A percentile compares a stretch with the other conserved stretches of the same genome.
Evolutionary conservation across 805 yeast species (phyloP).

Genomic region (Lipomyces oligophaga): DNA sequence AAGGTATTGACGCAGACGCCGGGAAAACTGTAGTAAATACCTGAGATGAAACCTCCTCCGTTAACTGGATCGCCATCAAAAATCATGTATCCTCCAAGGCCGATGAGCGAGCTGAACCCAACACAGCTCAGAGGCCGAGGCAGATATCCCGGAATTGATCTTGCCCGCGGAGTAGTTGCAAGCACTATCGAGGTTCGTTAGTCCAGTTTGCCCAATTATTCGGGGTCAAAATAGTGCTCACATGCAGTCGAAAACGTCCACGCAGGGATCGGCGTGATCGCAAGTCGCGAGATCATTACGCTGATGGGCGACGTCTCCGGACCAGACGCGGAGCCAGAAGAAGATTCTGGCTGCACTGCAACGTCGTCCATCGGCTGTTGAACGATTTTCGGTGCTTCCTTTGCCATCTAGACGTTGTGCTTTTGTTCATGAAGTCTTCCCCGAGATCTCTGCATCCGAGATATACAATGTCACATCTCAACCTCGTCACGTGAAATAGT

Average conservation of each 20-base stretch:
- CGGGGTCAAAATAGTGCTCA: slow-evolving; percentile 1
- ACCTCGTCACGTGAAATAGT: no score
- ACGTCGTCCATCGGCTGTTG: no score
- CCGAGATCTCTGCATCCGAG: no score
- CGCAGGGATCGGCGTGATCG: slow-evolving; percentile 28
- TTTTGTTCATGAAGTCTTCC: no score
- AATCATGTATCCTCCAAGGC: slow-evolving; percentile 46
- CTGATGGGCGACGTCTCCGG: slow-evolving; percentile 11
- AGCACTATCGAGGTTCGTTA: slow-evolving; percentile 12
- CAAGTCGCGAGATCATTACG: slow-evolving; percentile 22
- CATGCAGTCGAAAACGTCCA: slow-evolving; percentile 25
- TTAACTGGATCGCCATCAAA: slow-evolving; percentile 70
- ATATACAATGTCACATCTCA: no score
- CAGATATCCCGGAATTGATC: slow-evolving; percentile 3
- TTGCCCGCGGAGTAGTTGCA: slow-evolving; percentile 24
- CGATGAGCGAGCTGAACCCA: slow-evolving; percentile 27
- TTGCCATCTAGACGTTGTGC: no score
- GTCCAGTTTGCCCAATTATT: neutral
- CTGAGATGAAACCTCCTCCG: slow-evolving; percentile 66
- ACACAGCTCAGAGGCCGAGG: slow-evolving; percentile 29
- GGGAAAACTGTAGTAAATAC: slow-evolving; percentile 18
- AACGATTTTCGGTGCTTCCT: no score
- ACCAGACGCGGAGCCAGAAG: no score
- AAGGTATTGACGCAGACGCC: neutral
- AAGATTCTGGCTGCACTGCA: no score